Conservation (phyloP, 441 rosid species). For the Manihot esculenta region DNA sequence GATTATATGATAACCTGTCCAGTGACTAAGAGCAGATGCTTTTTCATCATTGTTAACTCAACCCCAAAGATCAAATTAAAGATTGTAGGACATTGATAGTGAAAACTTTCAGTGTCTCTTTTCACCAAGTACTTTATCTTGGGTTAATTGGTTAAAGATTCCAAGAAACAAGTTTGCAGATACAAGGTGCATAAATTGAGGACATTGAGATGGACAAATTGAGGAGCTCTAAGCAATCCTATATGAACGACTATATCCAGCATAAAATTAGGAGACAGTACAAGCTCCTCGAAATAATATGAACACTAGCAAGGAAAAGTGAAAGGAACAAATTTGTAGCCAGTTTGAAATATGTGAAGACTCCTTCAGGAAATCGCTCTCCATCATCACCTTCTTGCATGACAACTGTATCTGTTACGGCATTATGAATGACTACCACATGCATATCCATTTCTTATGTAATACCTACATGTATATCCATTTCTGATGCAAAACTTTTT, state of each 20-base stretch:
- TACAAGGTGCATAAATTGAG: not conserved
- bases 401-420: not conserved
- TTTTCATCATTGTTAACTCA: not conserved
- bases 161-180: not conserved
- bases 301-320: no score
- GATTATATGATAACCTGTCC: no score
- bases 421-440: not conserved
- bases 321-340: not conserved
- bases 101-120: not conserved
- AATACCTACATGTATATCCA: not conserved
- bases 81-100: not conserved
- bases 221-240: not conserved
- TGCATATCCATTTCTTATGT: not conserved
- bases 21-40: not conserved
- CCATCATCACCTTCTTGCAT: conserved; percentile 3
- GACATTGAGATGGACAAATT: not conserved
- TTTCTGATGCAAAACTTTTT: not conserved
- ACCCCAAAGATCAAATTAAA: not conserved
- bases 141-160: not conserved
- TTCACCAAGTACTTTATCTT: not conserved
- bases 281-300: no score
- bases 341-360: not conserved
- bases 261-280: no score
- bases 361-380: not conserved
- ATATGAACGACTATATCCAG: not conserved